A percentile compares a stretch with the other conserved stretches of the same genome.
Conservation (phyloP, 23 red algal species). For the Gracilariopsis chorda region DNA sequence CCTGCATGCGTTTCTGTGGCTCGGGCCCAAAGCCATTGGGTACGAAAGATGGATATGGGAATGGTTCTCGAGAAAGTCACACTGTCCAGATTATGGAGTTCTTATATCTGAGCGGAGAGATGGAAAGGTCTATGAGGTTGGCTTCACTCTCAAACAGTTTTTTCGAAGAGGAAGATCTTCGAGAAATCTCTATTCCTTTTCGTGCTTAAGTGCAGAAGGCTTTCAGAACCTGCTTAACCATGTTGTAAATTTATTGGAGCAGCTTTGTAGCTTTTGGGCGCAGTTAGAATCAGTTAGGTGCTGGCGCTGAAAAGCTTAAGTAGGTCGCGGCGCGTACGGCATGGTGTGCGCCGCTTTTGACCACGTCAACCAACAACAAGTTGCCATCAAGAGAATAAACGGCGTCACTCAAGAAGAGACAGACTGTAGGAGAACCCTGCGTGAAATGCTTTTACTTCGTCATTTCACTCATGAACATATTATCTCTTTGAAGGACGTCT, state of each 20-base stretch:
- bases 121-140: not conserved
- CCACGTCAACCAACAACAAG: slow-evolving; percentile 32
- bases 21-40: not conserved
- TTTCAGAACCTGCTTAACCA: too few relatives aligned
- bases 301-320: too few relatives aligned
- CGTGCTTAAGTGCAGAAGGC: too few relatives aligned
- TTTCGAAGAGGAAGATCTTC: not conserved
- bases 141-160: not conserved
- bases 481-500: slow-evolving; percentile 84
- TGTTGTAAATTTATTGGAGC: too few relatives aligned
- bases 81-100: not conserved
- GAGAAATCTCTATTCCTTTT: not conserved
- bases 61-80: not conserved
- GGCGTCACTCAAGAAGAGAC: slow-evolving; percentile 77
- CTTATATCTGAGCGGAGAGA: not conserved
- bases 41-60: not conserved
- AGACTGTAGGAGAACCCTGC: slow-evolving; percentile 81
- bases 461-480: slow-evolving; percentile 95
- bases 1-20: not conserved
- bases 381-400: slow-evolving; percentile 95
- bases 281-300: too few relatives aligned
- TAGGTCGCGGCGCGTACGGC: slow-evolving; percentile 96
- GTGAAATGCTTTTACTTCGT: slow-evolving; percentile 87
- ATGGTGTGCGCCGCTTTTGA: slow-evolving; percentile 78
- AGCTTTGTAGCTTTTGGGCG: too few relatives aligned